Evolutionary conservation across 2,329 filamentous ascomycete species (phyloP), one percentile per base, ranked within the genome.

Genomic region (Botrytis squamosa): DNA sequence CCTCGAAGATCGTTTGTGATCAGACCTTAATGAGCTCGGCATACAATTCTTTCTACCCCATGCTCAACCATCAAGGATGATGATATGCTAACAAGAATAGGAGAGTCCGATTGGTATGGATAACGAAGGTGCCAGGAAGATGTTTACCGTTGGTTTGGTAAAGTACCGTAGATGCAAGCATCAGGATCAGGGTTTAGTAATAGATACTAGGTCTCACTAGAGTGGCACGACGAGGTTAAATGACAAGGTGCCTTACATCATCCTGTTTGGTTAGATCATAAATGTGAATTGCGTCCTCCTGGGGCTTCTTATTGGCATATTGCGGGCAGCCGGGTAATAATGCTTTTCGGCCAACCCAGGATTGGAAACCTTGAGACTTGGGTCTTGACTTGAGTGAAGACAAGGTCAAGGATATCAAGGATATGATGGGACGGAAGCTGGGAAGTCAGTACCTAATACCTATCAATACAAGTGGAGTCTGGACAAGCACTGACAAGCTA

Each of bases 141-240:
- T 38, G 63, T 72, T 72, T 72, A 72, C 71, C 71, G 63, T 72
- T 52, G 71, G 71, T 49, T 49, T 72, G 71, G 71, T 72, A 69
- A 69, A 69, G 46, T 67, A 72, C 70, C 63, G 70, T 36, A 65
- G 49, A 72, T 44, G 70, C 70, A 67, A 67, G 71, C 70, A 72
- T 72, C 36, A 60, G 18, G 49, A 68, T 72, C 49, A 68, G 33
- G 71, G 62, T 44, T 68, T 36, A 40, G 66, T 42, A 42, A 57
- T 57, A 55, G 49, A 55, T n/a, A 55, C 49, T n/a, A 55, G 49
- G 49, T 55, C 49, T 55, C 25, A 7, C n/a, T n/a, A n/a, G 49
- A 55, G 49, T 57, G 38, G 49, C 40, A 68, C 36, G 46, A 68
- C 65, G 44, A 44, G 42, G 63, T 49, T 44, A 49, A 46, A 29